A percentile compares a stretch with the other conserved stretches of the same genome.
Conservation (phyloP, 805 yeast genomes). For the Saccharomycopsis sp. region DNA sequence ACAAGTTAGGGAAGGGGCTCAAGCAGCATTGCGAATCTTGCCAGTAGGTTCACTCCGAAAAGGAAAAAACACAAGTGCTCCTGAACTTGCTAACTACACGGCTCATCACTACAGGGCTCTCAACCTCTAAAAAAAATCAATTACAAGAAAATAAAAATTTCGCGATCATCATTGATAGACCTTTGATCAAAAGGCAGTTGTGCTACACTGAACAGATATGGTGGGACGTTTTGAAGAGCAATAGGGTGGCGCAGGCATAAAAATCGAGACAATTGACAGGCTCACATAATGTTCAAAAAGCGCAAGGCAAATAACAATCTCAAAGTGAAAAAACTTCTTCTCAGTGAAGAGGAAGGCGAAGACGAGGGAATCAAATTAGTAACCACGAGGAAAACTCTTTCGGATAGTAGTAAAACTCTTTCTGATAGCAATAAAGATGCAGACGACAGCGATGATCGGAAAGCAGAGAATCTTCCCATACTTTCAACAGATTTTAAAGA, state of each 20-base stretch:
- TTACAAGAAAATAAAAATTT: background rate
- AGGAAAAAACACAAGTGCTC: too few relatives aligned
- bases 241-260: too few relatives aligned
- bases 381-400: slow-evolving; percentile 8
- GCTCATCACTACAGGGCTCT: background rate
- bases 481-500: too few relatives aligned
- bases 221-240: too few relatives aligned
- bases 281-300: slow-evolving; percentile 40
- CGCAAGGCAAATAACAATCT: slow-evolving; percentile 26
- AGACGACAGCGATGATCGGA: background rate
- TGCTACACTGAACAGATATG: too few relatives aligned
- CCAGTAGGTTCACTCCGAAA: too few relatives aligned
- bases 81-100: background rate
- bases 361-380: background rate
- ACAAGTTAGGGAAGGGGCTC: background rate
- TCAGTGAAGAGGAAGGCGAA: slow-evolving; percentile 16
- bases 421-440: slow-evolving; percentile 11
- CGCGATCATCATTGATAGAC: too few relatives aligned
- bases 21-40: too few relatives aligned
- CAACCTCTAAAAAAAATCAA: too few relatives aligned
- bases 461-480: background rate
- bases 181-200: too few relatives aligned
- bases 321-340: slow-evolving; percentile 12
- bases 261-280: too few relatives aligned
- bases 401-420: slow-evolving; percentile 5